phyloP scores from a whole-genome alignment of 2,329 filamentous ascomycete species.

The Neofusicoccum laricinum region DNA sequence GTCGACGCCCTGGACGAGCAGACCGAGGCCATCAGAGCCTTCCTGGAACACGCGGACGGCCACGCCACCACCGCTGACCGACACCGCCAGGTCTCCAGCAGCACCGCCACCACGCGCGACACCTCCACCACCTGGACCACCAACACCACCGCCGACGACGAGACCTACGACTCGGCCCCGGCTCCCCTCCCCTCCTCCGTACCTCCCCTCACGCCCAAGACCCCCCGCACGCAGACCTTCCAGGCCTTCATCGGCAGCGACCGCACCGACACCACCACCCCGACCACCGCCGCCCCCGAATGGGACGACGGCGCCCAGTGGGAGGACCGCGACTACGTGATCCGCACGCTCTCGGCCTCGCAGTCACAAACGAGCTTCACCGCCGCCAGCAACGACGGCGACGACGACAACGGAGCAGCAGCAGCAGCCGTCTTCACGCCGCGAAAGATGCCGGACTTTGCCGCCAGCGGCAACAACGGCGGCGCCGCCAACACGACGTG shows the following conservation, averaged over 20 bases:
- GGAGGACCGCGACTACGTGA: neutral
- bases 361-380: neutral
- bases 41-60: neutral
- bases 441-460: neutral
- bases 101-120: neutral
- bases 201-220: neutral
- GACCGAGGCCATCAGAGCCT: neutral
- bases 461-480: neutral
- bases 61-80: too few species aligned
- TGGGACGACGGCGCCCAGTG: neutral
- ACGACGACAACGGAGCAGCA: neutral
- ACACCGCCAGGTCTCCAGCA: neutral
- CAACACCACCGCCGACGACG: neutral
- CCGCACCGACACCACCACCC: too few species aligned
- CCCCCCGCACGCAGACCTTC: neutral
- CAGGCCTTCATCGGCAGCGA: neutral
- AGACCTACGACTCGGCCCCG: neutral
- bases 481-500: neutral
- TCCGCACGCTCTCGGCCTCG: neutral
- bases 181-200: too few species aligned
- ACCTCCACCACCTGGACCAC: neutral
- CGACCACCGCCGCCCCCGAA: neutral
- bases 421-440: neutral
- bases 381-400: neutral
- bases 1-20: neutral